phyloP scores from a whole-genome alignment of 768 basidiomycete genomes.

The Suillus bovinus region DNA sequence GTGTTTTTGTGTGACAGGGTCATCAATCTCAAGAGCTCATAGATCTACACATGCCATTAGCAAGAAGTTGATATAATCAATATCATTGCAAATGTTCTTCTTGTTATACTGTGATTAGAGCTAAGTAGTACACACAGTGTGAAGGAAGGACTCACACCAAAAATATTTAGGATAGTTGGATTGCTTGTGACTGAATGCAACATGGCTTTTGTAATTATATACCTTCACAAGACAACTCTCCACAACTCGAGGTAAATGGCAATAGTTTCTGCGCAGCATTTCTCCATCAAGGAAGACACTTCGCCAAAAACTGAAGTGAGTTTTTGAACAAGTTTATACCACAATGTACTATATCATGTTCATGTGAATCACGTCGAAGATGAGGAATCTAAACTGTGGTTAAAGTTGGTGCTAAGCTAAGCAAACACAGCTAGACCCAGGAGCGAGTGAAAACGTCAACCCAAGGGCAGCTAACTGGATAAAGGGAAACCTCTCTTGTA shows the following conservation, averaged over 20 bases:
- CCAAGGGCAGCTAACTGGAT: no score
- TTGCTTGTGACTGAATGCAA: slow-evolving; percentile 64
- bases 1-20: slow-evolving; percentile 78
- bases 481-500: no score
- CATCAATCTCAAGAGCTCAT: slow-evolving; percentile 79
- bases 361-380: no score
- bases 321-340: slow-evolving; percentile 89
- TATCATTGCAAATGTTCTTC: slow-evolving; percentile 67
- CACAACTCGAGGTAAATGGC: slow-evolving; percentile 69
- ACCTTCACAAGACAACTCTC: background rate
- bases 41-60: slow-evolving; percentile 86
- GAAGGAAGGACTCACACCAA: slow-evolving; percentile 52
- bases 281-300: slow-evolving; percentile 89
- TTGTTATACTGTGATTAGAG: slow-evolving; percentile 54
- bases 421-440: no score
- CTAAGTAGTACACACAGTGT: background rate
- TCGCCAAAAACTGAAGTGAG: slow-evolving; percentile 82
- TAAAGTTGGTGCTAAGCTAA: no score
- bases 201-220: background rate
- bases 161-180: slow-evolving; percentile 73
- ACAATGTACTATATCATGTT: slow-evolving; percentile 53
- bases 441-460: no score
- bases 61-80: slow-evolving; percentile 82
- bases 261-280: slow-evolving; percentile 90
- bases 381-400: no score